Percentiles rank a stretch among this genome's conserved stretches.
These are phyloP conservation scores for Periconia macrospinosa DNA, from an alignment of 2,329 filamentous ascomycete genomes.

Conservation along the genomic window DNA sequence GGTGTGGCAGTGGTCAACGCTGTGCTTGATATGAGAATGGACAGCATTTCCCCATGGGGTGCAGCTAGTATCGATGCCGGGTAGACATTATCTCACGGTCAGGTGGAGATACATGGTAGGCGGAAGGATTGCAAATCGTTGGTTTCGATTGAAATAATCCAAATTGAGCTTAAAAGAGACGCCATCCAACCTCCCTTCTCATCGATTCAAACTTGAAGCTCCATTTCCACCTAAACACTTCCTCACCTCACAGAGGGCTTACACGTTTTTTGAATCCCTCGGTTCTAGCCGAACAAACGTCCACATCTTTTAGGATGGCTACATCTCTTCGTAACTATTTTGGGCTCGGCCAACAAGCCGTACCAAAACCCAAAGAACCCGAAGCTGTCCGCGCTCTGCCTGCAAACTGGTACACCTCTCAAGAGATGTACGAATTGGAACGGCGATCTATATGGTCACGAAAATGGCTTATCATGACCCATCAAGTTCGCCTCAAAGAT, in stretches of 20 bases:
- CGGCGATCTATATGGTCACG: constrained; percentile 48
- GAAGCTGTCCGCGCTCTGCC: constrained; percentile 43
- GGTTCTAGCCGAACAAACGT: background rate
- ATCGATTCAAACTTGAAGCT: background rate
- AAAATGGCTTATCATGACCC: constrained; percentile 39
- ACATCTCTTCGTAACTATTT: constrained; percentile 4
- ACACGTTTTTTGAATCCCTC: background rate
- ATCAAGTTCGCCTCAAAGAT: constrained; percentile 22
- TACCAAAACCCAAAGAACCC: background rate
- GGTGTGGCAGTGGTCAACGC: background rate
- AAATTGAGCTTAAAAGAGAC: constrained; percentile 1
- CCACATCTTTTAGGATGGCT: background rate
- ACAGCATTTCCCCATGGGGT: constrained; percentile 9
- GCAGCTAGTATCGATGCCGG: constrained; percentile 3
- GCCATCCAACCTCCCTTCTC: background rate
- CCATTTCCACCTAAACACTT: background rate
- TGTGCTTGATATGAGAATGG: constrained; percentile 3
- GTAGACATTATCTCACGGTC: constrained; percentile 2
- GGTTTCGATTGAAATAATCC: background rate
- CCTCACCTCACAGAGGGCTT: background rate
- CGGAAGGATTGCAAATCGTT: constrained; percentile 1
- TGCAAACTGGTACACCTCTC: constrained; percentile 36
- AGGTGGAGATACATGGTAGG: constrained; percentile 1
- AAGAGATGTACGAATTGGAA: constrained; percentile 47
- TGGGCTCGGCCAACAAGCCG: constrained; percentile 1